A percentile compares a stretch with the other conserved stretches of the same genome.
Evolutionary conservation across 345 rosid species (phyloP).

Genomic region (Linum usitatissimum): DNA sequence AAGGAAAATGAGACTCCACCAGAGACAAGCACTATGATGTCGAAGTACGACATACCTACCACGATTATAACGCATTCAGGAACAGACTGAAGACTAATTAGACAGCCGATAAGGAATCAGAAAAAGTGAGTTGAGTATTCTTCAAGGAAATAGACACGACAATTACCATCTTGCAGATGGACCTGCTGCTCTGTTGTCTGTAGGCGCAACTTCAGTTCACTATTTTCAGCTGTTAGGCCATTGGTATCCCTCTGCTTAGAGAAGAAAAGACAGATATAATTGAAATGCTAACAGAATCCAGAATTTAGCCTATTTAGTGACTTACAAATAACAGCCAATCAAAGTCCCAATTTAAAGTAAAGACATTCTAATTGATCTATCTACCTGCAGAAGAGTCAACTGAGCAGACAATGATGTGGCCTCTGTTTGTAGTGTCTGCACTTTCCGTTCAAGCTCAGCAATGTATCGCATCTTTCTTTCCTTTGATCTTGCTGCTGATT

Average conservation of each 20-base stretch:
- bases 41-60: neutral
- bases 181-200: slow-evolving; percentile 87
- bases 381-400: slow-evolving; percentile 73
- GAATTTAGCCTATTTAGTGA: neutral
- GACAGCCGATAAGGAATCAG: neutral
- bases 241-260: slow-evolving; percentile 63
- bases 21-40: neutral
- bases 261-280: slow-evolving; percentile 1
- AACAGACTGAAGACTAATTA: neutral
- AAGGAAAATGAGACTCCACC: neutral
- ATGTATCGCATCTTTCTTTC: slow-evolving; percentile 94
- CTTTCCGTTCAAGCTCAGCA: slow-evolving; percentile 85
- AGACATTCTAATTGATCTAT: slow-evolving; percentile 3
- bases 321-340: neutral
- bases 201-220: slow-evolving; percentile 73
- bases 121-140: neutral
- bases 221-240: slow-evolving; percentile 74
- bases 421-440: slow-evolving; percentile 80
- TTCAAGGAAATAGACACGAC: neutral
- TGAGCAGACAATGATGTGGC: slow-evolving; percentile 90
- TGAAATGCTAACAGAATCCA: neutral
- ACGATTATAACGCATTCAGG: neutral
- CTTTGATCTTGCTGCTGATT: slow-evolving; percentile 94
- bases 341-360: neutral
- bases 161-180: slow-evolving; percentile 84